Conservation (phyloP, 176 grass and related monocot species). For the Lolium perenne region DNA sequence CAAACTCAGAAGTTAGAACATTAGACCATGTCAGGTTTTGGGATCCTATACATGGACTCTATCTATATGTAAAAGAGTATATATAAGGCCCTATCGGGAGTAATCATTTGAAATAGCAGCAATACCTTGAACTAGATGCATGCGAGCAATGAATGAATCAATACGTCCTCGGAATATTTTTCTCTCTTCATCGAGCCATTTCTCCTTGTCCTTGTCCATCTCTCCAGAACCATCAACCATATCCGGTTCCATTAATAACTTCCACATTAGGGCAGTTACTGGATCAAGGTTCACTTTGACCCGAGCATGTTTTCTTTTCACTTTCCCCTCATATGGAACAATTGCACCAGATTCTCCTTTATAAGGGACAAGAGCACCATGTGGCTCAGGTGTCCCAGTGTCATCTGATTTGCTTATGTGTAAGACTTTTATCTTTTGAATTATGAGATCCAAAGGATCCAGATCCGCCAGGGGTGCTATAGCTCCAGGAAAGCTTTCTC, state of each 20-base stretch:
- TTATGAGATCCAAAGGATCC: constrained; percentile 59
- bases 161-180: constrained; percentile 64
- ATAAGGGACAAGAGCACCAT: constrained; percentile 65
- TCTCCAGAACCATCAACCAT: constrained; percentile 45
- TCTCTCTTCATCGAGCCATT: constrained; percentile 74
- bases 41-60: constrained; percentile 21
- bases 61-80: neutral
- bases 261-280: constrained; percentile 74
- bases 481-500: constrained; percentile 38
- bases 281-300: constrained; percentile 70
- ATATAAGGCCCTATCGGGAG: constrained; percentile 16
- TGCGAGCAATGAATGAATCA: constrained; percentile 84
- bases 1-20: neutral
- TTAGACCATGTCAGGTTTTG: constrained; percentile 9
- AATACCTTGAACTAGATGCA: constrained; percentile 95
- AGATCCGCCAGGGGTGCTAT: constrained; percentile 25
- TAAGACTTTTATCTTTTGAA: constrained; percentile 55
- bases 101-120: constrained; percentile 13
- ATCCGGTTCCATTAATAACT: constrained; percentile 75
- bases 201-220: constrained; percentile 66
- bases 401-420: constrained; percentile 46
- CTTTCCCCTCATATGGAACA: constrained; percentile 51
- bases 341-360: constrained; percentile 48
- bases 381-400: constrained; percentile 19
- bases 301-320: constrained; percentile 59